phyloP scores from a whole-genome alignment of 371 early-diverging fungal species.

The Mortierella sp. region DNA sequence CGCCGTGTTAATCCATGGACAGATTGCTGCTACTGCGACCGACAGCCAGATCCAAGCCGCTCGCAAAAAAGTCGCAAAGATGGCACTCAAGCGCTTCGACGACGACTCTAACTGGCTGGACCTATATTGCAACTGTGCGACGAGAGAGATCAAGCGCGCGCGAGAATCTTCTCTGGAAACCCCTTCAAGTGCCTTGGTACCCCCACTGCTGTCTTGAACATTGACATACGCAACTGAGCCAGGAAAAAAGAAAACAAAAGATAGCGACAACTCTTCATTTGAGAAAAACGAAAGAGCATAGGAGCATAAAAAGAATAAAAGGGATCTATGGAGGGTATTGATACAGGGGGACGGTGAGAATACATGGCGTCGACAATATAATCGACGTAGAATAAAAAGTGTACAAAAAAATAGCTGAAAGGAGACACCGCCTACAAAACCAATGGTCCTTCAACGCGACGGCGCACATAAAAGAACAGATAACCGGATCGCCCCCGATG shows the following conservation, averaged over 20 bases:
- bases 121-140: constrained; percentile 3
- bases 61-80: constrained; percentile 15
- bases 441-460: constrained; percentile 3
- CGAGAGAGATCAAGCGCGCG: background rate
- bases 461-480: constrained; percentile 43
- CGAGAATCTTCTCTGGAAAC: no score
- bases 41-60: constrained; percentile 1
- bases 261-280: no score
- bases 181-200: no score
- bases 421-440: background rate
- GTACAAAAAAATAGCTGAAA: background rate
- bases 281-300: no score
- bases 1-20: constrained; percentile 14
- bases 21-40: background rate
- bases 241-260: no score
- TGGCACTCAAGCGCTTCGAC: constrained; percentile 1
- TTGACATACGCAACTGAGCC: no score
- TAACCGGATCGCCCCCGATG: constrained; percentile 37
- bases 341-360: background rate
- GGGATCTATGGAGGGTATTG: no score
- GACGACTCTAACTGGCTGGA: constrained; percentile 1
- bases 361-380: no score
- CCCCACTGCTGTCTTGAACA: no score
- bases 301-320: no score
- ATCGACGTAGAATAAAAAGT: no score